Conservation (phyloP, 495 filamentous ascomycete species). For the Penicillium chermesinum region DNA sequence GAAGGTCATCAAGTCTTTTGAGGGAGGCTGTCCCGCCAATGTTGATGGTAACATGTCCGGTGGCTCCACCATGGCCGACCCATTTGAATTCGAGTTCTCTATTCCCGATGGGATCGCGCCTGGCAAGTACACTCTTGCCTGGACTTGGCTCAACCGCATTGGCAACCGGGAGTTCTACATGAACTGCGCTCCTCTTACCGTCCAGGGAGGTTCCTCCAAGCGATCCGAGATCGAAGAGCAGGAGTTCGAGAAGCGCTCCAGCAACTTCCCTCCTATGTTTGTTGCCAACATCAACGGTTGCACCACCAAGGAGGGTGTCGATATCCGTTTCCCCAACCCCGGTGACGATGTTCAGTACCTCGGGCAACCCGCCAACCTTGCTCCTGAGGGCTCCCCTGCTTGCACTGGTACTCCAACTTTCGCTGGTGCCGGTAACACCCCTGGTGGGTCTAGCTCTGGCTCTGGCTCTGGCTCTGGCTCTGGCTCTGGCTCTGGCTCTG, state of each 20-base stretch:
- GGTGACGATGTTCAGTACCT: constrained; percentile 52
- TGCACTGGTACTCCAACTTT: constrained; percentile 33
- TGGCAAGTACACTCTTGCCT: constrained; percentile 66
- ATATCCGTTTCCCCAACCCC: constrained; percentile 68
- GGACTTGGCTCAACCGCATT: constrained; percentile 88
- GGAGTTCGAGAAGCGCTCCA: constrained; percentile 31
- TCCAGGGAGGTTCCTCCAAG: constrained; percentile 44
- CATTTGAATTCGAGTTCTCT: constrained; percentile 36
- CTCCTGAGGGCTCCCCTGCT: constrained; percentile 19
- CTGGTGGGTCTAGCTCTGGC: constrained; percentile 8
- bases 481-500: constrained; percentile 3
- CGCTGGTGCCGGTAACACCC: constrained; percentile 19
- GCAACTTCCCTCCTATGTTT: constrained; percentile 70
- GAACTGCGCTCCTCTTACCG: constrained; percentile 75
- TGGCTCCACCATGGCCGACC: constrained; percentile 15
- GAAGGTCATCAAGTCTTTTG: constrained; percentile 78
- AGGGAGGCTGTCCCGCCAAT: constrained; percentile 72
- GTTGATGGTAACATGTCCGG: constrained; percentile 34
- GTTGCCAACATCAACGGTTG: constrained; percentile 68
- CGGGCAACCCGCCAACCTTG: constrained; percentile 25
- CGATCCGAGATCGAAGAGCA: constrained; percentile 29
- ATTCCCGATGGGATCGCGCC: constrained; percentile 39
- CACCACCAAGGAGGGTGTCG: constrained; percentile 51
- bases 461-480: constrained; percentile 5
- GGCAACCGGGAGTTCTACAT: constrained; percentile 94